Conservation (phyloP, 495 filamentous ascomycete genomes). For the Friedmanniomyces simplex region DNA sequence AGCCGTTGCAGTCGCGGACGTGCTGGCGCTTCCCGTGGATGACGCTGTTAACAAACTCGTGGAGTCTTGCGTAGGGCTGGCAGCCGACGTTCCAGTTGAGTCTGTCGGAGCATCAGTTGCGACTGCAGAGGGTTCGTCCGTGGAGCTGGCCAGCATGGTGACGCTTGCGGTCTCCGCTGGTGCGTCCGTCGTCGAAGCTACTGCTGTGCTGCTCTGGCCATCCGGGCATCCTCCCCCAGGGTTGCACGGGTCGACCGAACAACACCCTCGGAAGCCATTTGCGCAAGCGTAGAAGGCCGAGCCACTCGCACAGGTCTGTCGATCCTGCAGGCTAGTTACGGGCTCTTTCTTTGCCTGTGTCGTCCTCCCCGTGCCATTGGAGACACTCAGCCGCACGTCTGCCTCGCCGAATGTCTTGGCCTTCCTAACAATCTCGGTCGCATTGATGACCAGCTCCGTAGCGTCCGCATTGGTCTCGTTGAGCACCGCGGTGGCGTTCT, state of each 20-base stretch:
- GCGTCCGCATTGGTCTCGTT: not conserved
- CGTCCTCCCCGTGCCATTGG: not conserved
- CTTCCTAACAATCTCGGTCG: not conserved
- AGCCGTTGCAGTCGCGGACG: not conserved
- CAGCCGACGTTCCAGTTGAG: not conserved
- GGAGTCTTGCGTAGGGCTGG: not conserved
- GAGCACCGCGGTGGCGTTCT: not conserved
- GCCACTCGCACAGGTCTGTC: constrained; percentile 6
- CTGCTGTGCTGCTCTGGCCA: not conserved
- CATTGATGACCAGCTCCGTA: not conserved
- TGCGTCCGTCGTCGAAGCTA: not conserved
- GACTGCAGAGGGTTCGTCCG: not conserved
- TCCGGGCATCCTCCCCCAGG: constrained; percentile 7
- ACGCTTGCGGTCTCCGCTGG: not conserved
- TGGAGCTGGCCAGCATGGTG: not conserved
- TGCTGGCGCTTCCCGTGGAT: not conserved
- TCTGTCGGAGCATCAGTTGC: not conserved
- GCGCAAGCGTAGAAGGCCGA: constrained; percentile 10
- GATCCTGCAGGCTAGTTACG: not conserved
- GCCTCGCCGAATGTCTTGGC: not conserved
- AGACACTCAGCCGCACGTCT: not conserved
- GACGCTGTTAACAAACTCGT: not conserved
- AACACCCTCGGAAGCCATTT: constrained; percentile 15
- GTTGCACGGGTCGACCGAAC: constrained; percentile 12
- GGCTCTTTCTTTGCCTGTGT: not conserved